Percentiles rank a stretch among this genome's conserved stretches.
Evolutionary conservation across 2,329 filamentous ascomycete species (phyloP).

Genomic region (Alternaria hordeiaustralica): DNA sequence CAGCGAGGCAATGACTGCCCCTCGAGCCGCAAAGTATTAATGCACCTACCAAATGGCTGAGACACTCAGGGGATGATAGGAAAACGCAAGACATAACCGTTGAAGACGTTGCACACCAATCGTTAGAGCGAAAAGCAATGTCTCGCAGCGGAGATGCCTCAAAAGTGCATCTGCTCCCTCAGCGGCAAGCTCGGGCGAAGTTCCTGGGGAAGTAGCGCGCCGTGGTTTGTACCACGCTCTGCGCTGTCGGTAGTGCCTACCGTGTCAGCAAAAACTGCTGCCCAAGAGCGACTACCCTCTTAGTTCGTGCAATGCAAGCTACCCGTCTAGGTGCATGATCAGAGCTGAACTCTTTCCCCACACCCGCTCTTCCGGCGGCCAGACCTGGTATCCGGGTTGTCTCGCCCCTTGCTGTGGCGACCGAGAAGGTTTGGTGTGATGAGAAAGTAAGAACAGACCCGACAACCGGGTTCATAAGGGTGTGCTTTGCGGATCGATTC

Average conservation of each 20-base stretch:
- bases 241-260: conserved; percentile 11
- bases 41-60: conserved; percentile 10
- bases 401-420: conserved; percentile 36
- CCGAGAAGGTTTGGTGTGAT: conserved; percentile 28
- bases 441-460: conserved; percentile 30
- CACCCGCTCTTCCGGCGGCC: conserved; percentile 35
- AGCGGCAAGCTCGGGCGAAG: conserved; percentile 11
- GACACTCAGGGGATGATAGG: conserved; percentile 19
- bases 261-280: not conserved
- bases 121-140: conserved; percentile 23
- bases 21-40: not conserved
- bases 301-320: conserved; percentile 36
- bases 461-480: conserved; percentile 36
- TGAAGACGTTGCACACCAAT: conserved; percentile 37
- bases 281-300: conserved; percentile 1
- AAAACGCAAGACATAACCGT: conserved; percentile 34
- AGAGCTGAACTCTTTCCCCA: conserved; percentile 36
- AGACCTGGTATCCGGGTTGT: conserved; percentile 34
- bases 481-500: conserved; percentile 30
- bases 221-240: conserved; percentile 14
- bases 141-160: conserved; percentile 21
- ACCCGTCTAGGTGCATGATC: conserved; percentile 35
- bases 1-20: not conserved
- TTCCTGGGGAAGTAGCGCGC: conserved; percentile 1
- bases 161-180: conserved; percentile 3